phyloP scores from a whole-genome alignment of 345 rosid genomes.

The Murraya paniculata region DNA sequence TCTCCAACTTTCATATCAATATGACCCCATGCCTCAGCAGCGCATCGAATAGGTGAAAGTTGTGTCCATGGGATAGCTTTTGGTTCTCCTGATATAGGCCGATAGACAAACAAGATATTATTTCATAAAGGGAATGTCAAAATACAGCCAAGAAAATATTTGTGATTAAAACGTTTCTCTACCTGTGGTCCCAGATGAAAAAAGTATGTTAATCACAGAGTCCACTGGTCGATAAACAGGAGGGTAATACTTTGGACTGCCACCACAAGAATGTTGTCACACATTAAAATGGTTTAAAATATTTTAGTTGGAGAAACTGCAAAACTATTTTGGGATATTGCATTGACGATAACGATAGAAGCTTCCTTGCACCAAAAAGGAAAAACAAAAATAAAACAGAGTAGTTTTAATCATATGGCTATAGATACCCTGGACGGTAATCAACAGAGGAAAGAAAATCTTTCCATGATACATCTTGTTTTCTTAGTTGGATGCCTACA shows the following conservation, averaged over 20 bases:
- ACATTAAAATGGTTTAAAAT: background rate
- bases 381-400: too few species aligned
- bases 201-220: slow-evolving; percentile 69
- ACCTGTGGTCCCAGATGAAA: slow-evolving; percentile 97
- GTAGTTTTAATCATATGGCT: slow-evolving; percentile 15
- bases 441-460: slow-evolving; percentile 51
- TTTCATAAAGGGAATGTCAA: background rate
- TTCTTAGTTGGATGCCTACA: slow-evolving; percentile 49
- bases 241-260: slow-evolving; percentile 42
- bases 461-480: slow-evolving; percentile 67
- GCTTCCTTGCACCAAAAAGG: too few species aligned
- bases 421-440: slow-evolving; percentile 41
- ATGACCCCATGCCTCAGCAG: slow-evolving; percentile 67
- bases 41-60: slow-evolving; percentile 66
- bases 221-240: slow-evolving; percentile 58
- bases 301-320: background rate
- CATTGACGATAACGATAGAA: too few species aligned
- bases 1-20: slow-evolving; percentile 50
- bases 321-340: background rate
- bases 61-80: slow-evolving; percentile 93
- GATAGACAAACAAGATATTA: slow-evolving; percentile 3
- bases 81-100: slow-evolving; percentile 66
- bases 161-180: background rate
- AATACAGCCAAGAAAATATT: background rate
- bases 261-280: slow-evolving; percentile 10